Conservation (phyloP, 305 asterid genomes). For the Fraxinus paxiana region DNA sequence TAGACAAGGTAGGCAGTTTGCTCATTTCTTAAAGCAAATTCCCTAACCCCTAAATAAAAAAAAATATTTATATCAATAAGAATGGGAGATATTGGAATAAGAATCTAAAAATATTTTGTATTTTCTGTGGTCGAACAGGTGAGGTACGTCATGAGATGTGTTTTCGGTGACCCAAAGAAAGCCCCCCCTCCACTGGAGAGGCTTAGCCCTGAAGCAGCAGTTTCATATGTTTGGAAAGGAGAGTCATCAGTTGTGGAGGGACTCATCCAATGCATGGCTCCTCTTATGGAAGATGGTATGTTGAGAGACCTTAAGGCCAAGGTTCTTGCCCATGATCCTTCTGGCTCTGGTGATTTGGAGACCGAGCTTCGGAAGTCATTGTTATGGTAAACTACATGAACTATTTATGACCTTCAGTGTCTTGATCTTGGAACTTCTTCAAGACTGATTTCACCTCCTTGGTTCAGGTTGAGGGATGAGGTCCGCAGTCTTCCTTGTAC, state of each 20-base stretch:
- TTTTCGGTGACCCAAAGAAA: conserved; percentile 86
- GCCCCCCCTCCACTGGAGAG: conserved; percentile 96
- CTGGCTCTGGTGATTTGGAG: conserved; percentile 57
- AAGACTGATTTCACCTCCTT: conserved; percentile 11
- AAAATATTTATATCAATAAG: not conserved
- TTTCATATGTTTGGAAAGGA: conserved; percentile 78
- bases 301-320: conserved; percentile 69
- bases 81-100: not conserved
- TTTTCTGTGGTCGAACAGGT: conserved; percentile 51
- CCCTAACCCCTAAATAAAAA: not conserved
- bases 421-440: not conserved
- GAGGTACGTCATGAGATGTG: conserved; percentile 92
- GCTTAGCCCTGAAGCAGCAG: conserved; percentile 71
- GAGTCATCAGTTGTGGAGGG: conserved; percentile 94
- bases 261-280: conserved; percentile 69
- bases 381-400: conserved; percentile 58
- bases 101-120: not conserved
- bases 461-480: conserved; percentile 95
- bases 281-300: conserved; percentile 67
- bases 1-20: conserved; percentile 67
- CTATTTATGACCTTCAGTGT: not conserved
- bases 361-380: conserved; percentile 68
- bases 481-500: conserved; percentile 86
- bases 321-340: conserved; percentile 76
- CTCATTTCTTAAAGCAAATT: conserved; percentile 9